Percentiles rank a stretch among this genome's conserved stretches.
phyloP scores from a whole-genome alignment of 768 basidiomycete species.

The Lanmaoa rubissima region DNA sequence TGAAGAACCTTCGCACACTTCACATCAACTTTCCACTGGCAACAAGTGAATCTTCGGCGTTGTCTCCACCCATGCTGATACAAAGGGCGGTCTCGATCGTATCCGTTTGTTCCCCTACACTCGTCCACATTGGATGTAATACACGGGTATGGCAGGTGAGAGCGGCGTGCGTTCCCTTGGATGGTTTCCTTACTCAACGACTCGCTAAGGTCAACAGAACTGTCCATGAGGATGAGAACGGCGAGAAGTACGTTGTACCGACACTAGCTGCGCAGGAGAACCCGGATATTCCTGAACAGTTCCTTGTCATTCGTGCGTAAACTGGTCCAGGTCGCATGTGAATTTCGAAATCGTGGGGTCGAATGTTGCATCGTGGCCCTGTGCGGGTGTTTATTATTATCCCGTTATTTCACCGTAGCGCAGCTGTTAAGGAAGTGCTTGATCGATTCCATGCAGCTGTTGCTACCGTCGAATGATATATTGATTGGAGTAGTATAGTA shows the following conservation, averaged over 20 bases:
- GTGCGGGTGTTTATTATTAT: not conserved
- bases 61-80: constrained; percentile 19
- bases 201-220: constrained; percentile 45
- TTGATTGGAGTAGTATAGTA: not conserved
- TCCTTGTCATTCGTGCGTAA: constrained; percentile 55
- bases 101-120: constrained; percentile 46
- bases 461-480: not conserved
- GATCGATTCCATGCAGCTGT: not conserved
- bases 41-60: constrained; percentile 16
- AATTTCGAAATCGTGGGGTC: not conserved
- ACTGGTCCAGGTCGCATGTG: not conserved
- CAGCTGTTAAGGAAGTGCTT: not conserved
- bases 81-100: constrained; percentile 45
- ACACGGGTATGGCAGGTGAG: constrained; percentile 69
- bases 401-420: not conserved
- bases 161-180: constrained; percentile 1
- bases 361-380: not conserved
- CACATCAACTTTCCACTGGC: constrained; percentile 56
- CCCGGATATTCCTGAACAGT: constrained; percentile 69
- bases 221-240: constrained; percentile 37
- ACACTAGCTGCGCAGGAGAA: constrained; percentile 54
- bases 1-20: constrained; percentile 48
- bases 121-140: constrained; percentile 66
- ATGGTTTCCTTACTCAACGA: not conserved
- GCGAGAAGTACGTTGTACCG: constrained; percentile 37